A percentile compares a stretch with the other conserved stretches of the same genome.
phyloP scores from a whole-genome alignment of 352 stramenopile genomes.

The Phytophthora megakarya region DNA sequence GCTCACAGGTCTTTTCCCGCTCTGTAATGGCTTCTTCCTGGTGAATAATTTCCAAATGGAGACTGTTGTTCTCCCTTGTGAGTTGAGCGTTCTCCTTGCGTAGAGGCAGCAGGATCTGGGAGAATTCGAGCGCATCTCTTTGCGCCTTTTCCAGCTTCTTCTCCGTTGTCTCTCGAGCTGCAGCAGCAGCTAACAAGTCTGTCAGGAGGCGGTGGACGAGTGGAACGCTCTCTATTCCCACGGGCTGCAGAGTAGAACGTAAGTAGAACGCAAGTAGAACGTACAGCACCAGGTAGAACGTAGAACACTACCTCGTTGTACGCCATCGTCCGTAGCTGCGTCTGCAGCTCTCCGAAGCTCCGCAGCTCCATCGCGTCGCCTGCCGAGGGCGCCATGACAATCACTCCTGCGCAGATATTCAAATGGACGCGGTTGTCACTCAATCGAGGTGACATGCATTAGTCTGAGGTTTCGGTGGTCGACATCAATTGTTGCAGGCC shows the following conservation, averaged over 20 bases:
- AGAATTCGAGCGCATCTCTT: constrained; percentile 65
- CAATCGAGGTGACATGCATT: constrained; percentile 3
- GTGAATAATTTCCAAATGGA: constrained; percentile 83
- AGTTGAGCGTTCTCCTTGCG: constrained; percentile 80
- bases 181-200: constrained; percentile 47
- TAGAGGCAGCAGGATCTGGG: constrained; percentile 71
- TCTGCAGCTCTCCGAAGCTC: constrained; percentile 61
- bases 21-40: constrained; percentile 76
- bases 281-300: no score
- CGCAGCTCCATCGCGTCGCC: constrained; percentile 53
- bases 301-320: constrained; percentile 52
- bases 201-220: constrained; percentile 63
- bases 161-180: constrained; percentile 43
- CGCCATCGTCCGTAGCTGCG: constrained; percentile 55
- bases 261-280: background rate
- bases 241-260: constrained; percentile 33
- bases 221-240: constrained; percentile 62
- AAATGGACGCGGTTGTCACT: constrained; percentile 21
- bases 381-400: constrained; percentile 36
- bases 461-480: no score
- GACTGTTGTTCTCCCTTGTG: constrained; percentile 78
- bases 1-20: constrained; percentile 63
- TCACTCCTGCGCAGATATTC: background rate
- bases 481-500: no score
- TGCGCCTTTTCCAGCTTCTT: constrained; percentile 55